Evolutionary conservation across 2,329 filamentous ascomycete species (phyloP).

Genomic region (Clonostachys sp.): DNA sequence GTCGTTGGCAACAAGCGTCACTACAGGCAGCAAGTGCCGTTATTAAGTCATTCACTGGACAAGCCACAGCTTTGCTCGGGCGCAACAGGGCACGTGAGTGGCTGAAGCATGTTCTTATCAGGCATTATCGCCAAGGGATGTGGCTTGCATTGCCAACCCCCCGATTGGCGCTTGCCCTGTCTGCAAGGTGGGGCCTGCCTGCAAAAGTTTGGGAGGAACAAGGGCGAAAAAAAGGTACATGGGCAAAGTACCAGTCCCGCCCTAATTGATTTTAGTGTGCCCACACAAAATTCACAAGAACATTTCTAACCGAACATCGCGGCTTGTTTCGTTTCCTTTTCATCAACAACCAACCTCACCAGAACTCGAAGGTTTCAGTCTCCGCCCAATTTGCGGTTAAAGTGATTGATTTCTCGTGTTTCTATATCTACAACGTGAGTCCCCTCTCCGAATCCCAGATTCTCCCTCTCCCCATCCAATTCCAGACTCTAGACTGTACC

Average conservation of each 20-base stretch:
- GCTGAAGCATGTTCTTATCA: too few species aligned
- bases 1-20: background rate
- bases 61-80: too few species aligned
- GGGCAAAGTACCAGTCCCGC: constrained; percentile 1
- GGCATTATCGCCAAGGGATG: too few species aligned
- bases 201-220: background rate
- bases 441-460: background rate
- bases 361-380: constrained; percentile 98
- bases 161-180: too few species aligned
- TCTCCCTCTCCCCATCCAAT: background rate
- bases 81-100: too few species aligned
- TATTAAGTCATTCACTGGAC: too few species aligned
- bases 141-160: too few species aligned
- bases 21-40: background rate
- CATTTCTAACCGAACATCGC: background rate
- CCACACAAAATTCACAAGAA: constrained; percentile 3
- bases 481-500: background rate
- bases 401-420: constrained; percentile 98
- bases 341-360: constrained; percentile 18
- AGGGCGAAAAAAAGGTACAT: background rate
- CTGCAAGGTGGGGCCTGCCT: too few species aligned
- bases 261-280: constrained; percentile 2
- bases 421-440: constrained; percentile 17
- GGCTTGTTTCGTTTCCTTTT: constrained; percentile 1
- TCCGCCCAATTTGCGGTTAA: constrained; percentile 98